Base-by-base conservation (phyloP, 2,329 filamentous ascomycete genomes). In the Remersonia thermophila region DNA sequence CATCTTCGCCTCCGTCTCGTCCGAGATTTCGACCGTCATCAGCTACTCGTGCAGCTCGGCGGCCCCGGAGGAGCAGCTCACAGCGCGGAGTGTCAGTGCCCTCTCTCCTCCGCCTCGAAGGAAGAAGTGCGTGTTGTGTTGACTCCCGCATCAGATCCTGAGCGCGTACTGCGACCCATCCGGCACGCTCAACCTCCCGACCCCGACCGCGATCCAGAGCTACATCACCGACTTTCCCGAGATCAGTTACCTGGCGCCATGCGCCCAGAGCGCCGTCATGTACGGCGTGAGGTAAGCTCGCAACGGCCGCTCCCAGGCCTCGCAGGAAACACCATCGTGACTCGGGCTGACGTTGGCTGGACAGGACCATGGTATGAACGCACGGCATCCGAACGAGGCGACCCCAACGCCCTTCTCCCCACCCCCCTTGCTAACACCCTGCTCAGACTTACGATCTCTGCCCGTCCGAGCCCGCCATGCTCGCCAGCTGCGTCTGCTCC, bases 171-270 rank as follows among this genome's bases (percentile, higher is more conserved):
- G 69, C 49, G 58, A 63, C 38, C 68, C 67, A 30, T 55, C 50
- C 10, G 38, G 45, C 4, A 46, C 52, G 0, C 45, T 58, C 12
- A 47, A 55, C 0, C 69, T 71, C 38, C 49, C 63, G 3, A 57
- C 58, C 9, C 66, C 66, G 0, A 58, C 61, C 31, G 47, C 59
- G 1, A 63, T 72, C 14, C 55, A 58, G 0, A 55, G 60, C 23
- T 70, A 66, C 36, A 63, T 73, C 30, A 69, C 66, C 10, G 69
- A 73, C 40, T 49, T 73, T 1, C 50, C 66, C 2, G 59, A 60
- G 32, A 57, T 56, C 32, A 47, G 51, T 2, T 54, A 63, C 12
- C 55, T 69, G 33, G 63, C 63, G 9, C 58, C 58, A 2, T 69
- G 66, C 39, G 65, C 63, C 2, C 45, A 52, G 45, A 47, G 48